These are phyloP conservation scores for Penicillium robsamsonii DNA, from an alignment of 495 filamentous ascomycete genomes.

Conservation along the genomic window DNA sequence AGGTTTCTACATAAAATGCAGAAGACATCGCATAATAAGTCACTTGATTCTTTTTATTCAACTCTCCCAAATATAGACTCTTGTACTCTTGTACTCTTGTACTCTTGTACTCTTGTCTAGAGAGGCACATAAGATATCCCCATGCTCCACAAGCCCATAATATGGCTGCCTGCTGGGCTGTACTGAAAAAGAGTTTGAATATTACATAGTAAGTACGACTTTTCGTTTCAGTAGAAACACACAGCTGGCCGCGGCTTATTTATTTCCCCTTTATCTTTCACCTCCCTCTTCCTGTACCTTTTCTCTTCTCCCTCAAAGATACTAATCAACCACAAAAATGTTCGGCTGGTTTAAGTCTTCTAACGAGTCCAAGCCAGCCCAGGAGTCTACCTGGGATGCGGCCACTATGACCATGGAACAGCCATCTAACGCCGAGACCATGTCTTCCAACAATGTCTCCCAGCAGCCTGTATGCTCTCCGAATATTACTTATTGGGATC, in stretches of 20 bases:
- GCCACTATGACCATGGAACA: constrained; percentile 9
- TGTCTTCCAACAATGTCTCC: constrained; percentile 4
- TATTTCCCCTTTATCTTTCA: constrained; percentile 2
- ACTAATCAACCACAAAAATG: background rate
- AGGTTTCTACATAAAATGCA: too few species aligned
- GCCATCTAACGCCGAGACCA: constrained; percentile 4
- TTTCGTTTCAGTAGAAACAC: background rate
- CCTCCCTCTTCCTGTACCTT: background rate
- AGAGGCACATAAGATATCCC: background rate
- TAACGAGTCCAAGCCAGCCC: constrained; percentile 2
- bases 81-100: too few species aligned
- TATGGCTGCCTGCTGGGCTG: constrained; percentile 1
- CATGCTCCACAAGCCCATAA: background rate
- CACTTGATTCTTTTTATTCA: background rate
- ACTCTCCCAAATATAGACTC: background rate
- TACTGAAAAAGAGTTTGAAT: background rate
- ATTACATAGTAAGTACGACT: background rate
- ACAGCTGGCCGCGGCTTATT: background rate
- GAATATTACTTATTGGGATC: background rate
- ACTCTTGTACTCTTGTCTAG: background rate
- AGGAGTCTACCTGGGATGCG: constrained; percentile 8
- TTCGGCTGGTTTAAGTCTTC: constrained; percentile 13
- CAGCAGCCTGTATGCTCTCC: constrained; percentile 7
- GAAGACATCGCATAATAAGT: background rate
- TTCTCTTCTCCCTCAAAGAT: background rate